Evolutionary conservation across 257 asterid species (phyloP).

Genomic region (Echites panduratus): DNA sequence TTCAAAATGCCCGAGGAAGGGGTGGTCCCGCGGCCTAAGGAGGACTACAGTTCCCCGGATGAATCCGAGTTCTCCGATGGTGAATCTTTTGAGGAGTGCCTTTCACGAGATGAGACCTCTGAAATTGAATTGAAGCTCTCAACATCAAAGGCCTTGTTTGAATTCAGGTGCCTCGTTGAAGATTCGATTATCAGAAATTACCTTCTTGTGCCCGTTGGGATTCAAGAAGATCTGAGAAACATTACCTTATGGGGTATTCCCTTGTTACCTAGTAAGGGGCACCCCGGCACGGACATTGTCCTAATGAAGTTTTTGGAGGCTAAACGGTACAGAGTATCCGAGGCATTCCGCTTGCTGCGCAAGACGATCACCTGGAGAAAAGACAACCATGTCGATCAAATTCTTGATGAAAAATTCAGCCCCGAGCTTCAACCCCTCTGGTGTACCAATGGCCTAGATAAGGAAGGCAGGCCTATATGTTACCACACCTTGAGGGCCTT

Average conservation of each 20-base stretch:
- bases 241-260: constrained; percentile 72
- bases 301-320: constrained; percentile 63
- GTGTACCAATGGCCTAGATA: constrained; percentile 49
- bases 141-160: constrained; percentile 34
- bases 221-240: constrained; percentile 16
- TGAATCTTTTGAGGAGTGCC: constrained; percentile 11
- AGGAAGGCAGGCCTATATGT: constrained; percentile 61
- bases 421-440: constrained; percentile 36
- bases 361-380: constrained; percentile 62
- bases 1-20: constrained; percentile 30
- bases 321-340: constrained; percentile 44
- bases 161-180: constrained; percentile 51
- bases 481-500: constrained; percentile 35
- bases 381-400: constrained; percentile 29
- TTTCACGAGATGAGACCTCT: constrained; percentile 7
- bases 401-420: constrained; percentile 26
- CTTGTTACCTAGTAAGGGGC: constrained; percentile 45
- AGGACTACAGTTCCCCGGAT: constrained; percentile 1
- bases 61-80: constrained; percentile 8
- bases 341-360: constrained; percentile 46
- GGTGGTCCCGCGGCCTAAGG: not conserved
- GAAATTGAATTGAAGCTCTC: constrained; percentile 21
- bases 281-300: constrained; percentile 42
- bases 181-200: constrained; percentile 51
- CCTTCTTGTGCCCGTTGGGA: constrained; percentile 18